Conservation (phyloP, 2,329 filamentous ascomycete genomes). For the Xylaria sp. region DNA sequence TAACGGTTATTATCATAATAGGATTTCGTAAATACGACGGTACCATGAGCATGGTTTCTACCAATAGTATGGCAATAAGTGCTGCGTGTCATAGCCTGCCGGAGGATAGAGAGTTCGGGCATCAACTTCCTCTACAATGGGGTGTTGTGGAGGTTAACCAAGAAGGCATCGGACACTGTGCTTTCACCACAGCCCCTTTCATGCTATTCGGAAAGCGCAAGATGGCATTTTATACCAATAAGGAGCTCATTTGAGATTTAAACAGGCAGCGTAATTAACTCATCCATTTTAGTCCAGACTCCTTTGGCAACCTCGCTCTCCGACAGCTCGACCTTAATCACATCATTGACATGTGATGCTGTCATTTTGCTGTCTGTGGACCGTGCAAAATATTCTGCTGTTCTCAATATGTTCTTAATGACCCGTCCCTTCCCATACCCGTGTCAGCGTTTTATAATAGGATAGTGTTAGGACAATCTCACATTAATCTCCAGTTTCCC, state of each 20-base stretch:
- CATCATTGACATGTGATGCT: not conserved
- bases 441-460: not conserved
- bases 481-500: not conserved
- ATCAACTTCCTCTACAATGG: slow-evolving; percentile 38
- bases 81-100: slow-evolving; percentile 37
- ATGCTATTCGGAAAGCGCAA: slow-evolving; percentile 19
- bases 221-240: slow-evolving; percentile 18
- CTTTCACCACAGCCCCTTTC: slow-evolving; percentile 33
- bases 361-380: not conserved
- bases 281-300: too few relatives aligned
- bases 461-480: not conserved
- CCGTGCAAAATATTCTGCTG: not conserved
- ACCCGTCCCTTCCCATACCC: not conserved
- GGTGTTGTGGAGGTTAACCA: slow-evolving; percentile 33
- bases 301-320: not conserved
- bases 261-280: too few relatives aligned
- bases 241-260: too few relatives aligned
- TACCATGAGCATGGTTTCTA: slow-evolving; percentile 42
- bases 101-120: slow-evolving; percentile 33
- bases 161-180: slow-evolving; percentile 29
- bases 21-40: slow-evolving; percentile 40
- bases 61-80: slow-evolving; percentile 42
- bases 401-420: not conserved
- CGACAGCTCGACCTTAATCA: not conserved
- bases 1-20: slow-evolving; percentile 28